A percentile compares a stretch with the other conserved stretches of the same genome.
phyloP scores from a whole-genome alignment of 73 alveolate species.

The Effrenium voratum region DNA sequence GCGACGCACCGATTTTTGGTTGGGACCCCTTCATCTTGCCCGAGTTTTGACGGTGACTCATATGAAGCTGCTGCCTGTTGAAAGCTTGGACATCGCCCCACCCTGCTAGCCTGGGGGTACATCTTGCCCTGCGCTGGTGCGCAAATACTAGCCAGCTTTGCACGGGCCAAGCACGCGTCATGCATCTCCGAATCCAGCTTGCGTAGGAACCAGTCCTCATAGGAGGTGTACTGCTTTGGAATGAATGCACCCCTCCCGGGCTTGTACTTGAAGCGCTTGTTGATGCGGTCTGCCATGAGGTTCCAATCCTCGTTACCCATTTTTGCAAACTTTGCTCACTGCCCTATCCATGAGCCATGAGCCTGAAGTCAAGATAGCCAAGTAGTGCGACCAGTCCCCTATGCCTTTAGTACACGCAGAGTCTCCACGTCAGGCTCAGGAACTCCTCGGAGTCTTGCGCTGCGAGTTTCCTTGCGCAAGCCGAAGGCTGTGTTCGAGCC shows the following conservation, averaged over 20 bases:
- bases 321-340: too few species aligned
- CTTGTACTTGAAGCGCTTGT: slow-evolving; percentile 91
- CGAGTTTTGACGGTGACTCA: too few species aligned
- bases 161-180: slow-evolving; percentile 31
- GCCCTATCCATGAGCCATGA: too few species aligned
- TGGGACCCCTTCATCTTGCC: too few species aligned
- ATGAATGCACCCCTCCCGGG: slow-evolving; percentile 27
- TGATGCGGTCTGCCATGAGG: slow-evolving; percentile 84
- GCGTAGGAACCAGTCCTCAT: slow-evolving; percentile 89
- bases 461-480: slow-evolving; percentile 60
- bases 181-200: neutral
- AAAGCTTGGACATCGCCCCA: too few species aligned
- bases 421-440: slow-evolving; percentile 62
- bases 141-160: slow-evolving; percentile 62
- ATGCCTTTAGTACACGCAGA: neutral
- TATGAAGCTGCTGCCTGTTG: too few species aligned
- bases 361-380: too few species aligned
- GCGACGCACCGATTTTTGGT: too few species aligned
- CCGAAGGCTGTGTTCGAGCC: neutral
- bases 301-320: slow-evolving; percentile 71
- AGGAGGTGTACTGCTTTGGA: slow-evolving; percentile 9
- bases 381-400: neutral
- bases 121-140: slow-evolving; percentile 77
- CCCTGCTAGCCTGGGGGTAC: slow-evolving; percentile 67
- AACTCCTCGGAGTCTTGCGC: slow-evolving; percentile 42